Base-by-base conservation (phyloP, 2,329 filamentous ascomycete species). In the Scopulariopsis brevicaulis region DNA sequence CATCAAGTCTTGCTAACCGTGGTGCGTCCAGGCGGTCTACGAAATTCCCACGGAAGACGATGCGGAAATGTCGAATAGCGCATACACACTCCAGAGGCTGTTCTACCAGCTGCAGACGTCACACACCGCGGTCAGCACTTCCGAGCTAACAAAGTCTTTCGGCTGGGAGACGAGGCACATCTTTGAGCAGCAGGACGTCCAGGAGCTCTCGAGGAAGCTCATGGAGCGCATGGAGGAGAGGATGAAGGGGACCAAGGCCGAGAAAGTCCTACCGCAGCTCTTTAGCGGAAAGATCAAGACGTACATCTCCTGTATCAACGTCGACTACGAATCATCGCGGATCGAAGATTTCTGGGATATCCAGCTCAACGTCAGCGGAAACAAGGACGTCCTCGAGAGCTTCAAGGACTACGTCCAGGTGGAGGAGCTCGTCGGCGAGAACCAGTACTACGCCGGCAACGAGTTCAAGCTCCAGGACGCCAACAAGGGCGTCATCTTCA, bases 261-360 rank as follows among this genome's bases (percentile, higher is more conserved):
- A 97, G 68, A 95, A 93, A 64, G 88, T 91, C 2, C 78, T 99
- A 10, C 85, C 92, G 1, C 85, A 89, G 61, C 87, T 99, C 76
- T 97, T 99, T 67, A 92, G 94, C 59, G 95, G 94, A 59, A 97
- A 97, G 73, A 92, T 95, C 71, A 97, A 97, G 76, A 99, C 94
- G 0, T 99, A 97, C 71, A 95, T 99, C 63, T 95, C 90, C 24
- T 99, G 95, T 75, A 96, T 99, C 70, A 94, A 99, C 70, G 95
- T 99, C 61, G 86, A 96, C 66, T 99, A 96, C 74, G 93, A 97
- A 74, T 96, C 91, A 24, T 96, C 92, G 61, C 84, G 93, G 61
- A 84, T 94, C 63, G 94, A 99, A 71, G 95, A 99, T 65, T 99
- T 96, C 70, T 99, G 94, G 94, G 94, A 99, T 69, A 90, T 99